Base-by-base conservation (phyloP, 2,329 filamentous ascomycete genomes). In the Westerdykella sp. region DNA sequence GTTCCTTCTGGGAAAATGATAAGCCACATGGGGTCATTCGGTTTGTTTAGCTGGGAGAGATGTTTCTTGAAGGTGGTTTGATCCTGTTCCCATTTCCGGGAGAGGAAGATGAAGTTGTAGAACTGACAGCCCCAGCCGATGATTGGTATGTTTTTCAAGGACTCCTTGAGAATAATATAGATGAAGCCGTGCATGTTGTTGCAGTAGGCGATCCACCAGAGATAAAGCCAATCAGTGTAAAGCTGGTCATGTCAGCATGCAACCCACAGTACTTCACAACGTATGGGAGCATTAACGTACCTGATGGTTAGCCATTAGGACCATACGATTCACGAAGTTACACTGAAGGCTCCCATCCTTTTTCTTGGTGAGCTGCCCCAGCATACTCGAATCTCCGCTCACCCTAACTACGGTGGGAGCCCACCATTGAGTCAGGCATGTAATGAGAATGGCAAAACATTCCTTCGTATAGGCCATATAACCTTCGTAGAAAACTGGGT, bases 131-230 rank as follows among this genome's bases (percentile, higher is more conserved):
- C 87, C 62, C 80, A 81, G 2, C 88, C 88, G 21, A 94, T 76
- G 41, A 94, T 69, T 1, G 88, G 88, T 13, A 95, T 81, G 53
- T 81, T 83, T 64, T 87, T 89, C 48, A 95, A 72, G 1, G 86
- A 90, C 62, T 95, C 86, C 60, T 95, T 95, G 41, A 94, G 72
- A 57, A 95, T 91, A 62, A 95, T 95, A 71, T 88, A 94, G 57
- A 95, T 76, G 60, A 88, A 84, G 10, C 89, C 88, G 57, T 93
- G 85, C 79, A 88, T 87, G 41, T 78, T 76, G 44, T 85, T 85
- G 21, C 85, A 87, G 58, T 95, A 95, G n/a, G 83, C 86, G 21
- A 88, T 83, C 88, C 88, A 95, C 88, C 88, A 95, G 6, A 95
- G 77, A 62, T 95, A 95, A 7, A 94, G 69, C 88, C 87, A 95